Conservation (phyloP, 2,329 filamentous ascomycete genomes). For the Epichloe brachyelytri region DNA sequence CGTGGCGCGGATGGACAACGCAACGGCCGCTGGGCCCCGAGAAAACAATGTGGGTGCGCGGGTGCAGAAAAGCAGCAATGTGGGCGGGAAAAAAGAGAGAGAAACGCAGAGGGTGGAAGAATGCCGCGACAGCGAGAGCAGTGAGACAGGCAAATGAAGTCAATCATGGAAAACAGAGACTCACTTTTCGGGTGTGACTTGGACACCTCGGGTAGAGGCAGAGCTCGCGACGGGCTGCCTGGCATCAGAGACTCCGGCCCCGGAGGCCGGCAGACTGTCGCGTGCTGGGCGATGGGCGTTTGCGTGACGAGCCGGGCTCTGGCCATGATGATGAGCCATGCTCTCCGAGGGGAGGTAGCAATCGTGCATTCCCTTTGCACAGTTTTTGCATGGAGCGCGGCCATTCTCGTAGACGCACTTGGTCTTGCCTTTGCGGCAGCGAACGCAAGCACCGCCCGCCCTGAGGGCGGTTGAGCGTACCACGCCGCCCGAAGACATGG, state of each 20-base stretch:
- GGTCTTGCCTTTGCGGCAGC: constrained; percentile 51
- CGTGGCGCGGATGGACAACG: constrained; percentile 1
- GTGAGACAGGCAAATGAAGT: background rate
- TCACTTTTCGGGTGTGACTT: constrained; percentile 41
- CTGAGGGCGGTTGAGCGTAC: constrained; percentile 46
- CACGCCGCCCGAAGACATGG: constrained; percentile 33
- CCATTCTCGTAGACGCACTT: constrained; percentile 52
- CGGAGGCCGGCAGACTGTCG: constrained; percentile 41
- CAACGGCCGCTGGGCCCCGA: constrained; percentile 2
- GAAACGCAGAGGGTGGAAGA: constrained; percentile 2
- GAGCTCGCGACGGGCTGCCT: constrained; percentile 30
- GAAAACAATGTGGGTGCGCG: background rate
- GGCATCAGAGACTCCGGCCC: constrained; percentile 32
- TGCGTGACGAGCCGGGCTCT: constrained; percentile 39
- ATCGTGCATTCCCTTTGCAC: constrained; percentile 50
- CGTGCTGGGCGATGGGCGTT: constrained; percentile 37
- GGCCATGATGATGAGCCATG: constrained; percentile 45
- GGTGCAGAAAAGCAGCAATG: background rate
- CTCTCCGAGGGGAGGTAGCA: constrained; percentile 50
- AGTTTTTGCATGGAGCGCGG: constrained; percentile 50
- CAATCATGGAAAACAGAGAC: constrained; percentile 17
- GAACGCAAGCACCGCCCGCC: constrained; percentile 48
- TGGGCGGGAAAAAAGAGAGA: background rate
- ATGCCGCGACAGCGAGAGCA: too few relatives aligned
- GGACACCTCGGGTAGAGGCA: constrained; percentile 33